A percentile compares a stretch with the other conserved stretches of the same genome.
These are phyloP conservation scores for Candida ortonii DNA, from an alignment of 805 yeast species.

Conservation along the genomic window DNA sequence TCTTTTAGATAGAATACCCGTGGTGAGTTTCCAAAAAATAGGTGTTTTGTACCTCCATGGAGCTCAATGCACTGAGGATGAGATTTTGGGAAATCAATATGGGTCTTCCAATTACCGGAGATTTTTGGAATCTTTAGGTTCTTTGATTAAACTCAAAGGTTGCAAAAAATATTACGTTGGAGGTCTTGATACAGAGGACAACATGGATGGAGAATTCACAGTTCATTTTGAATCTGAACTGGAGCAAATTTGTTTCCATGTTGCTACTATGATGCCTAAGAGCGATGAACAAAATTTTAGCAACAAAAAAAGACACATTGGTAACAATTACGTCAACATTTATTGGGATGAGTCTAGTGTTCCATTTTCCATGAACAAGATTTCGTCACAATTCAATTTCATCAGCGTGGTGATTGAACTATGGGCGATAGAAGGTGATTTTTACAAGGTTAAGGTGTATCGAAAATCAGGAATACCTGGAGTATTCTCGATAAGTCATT, in stretches of 20 bases:
- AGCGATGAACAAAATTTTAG: conserved; percentile 41
- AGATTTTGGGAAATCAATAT: conserved; percentile 57
- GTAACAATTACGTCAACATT: conserved; percentile 78
- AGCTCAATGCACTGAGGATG: conserved; percentile 59
- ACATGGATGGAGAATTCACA: conserved; percentile 74
- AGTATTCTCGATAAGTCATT: conserved; percentile 70
- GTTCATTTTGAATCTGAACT: conserved; percentile 69
- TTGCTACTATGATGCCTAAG: conserved; percentile 79
- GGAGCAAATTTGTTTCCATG: conserved; percentile 71
- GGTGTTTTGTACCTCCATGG: conserved; percentile 76
- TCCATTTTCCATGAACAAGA: conserved; percentile 63
- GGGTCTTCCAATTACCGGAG: conserved; percentile 65
- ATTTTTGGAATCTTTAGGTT: conserved; percentile 60
- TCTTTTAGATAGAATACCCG: conserved; percentile 71
- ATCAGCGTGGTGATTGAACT: conserved; percentile 78
- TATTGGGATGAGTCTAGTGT: conserved; percentile 74
- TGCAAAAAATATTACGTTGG: conserved; percentile 62
- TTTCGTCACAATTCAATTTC: conserved; percentile 75
- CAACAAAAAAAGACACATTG: conserved; percentile 78
- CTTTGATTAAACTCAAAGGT: conserved; percentile 52
- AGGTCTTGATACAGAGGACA: conserved; percentile 70
- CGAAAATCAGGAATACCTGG: conserved; percentile 73
- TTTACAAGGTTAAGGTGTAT: conserved; percentile 61
- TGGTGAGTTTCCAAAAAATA: conserved; percentile 72
- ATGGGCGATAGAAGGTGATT: conserved; percentile 19